Conservation (phyloP, 2,329 filamentous ascomycete species). For the Xenoacremonium recifei region DNA sequence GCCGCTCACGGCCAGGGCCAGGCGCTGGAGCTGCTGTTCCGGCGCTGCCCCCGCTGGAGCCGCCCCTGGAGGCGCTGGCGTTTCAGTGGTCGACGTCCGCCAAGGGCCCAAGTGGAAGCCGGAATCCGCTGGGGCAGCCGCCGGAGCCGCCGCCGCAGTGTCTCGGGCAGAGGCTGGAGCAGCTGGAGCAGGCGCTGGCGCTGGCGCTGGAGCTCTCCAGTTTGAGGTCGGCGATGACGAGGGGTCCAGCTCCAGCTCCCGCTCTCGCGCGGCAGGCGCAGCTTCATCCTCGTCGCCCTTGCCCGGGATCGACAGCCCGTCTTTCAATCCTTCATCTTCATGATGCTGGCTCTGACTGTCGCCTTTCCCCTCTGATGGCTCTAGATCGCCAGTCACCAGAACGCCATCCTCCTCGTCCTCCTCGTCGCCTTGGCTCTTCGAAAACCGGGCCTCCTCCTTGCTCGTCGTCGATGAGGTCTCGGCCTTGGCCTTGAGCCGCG, state of each 20-base stretch:
- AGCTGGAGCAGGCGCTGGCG: constrained; percentile 18
- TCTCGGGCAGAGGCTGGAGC: constrained; percentile 14
- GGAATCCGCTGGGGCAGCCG: constrained; percentile 12
- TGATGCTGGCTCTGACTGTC: not conserved
- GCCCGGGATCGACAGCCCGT: not conserved
- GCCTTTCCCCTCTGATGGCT: constrained; percentile 5
- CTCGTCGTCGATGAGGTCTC: too few species aligned
- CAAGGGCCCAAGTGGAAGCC: too few species aligned
- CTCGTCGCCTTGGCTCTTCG: constrained; percentile 8
- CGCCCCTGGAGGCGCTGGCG: constrained; percentile 18
- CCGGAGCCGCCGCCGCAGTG: too few species aligned
- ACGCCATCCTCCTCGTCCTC: constrained; percentile 12
- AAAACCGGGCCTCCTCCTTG: too few species aligned
- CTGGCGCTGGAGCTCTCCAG: not conserved
- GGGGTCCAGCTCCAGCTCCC: too few species aligned
- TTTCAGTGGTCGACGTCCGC: constrained; percentile 20
- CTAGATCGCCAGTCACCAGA: constrained; percentile 12
- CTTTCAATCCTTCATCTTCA: not conserved
- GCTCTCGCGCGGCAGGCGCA: too few species aligned
- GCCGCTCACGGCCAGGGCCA: not conserved
- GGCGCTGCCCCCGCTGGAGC: constrained; percentile 9
- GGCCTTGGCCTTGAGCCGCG: constrained; percentile 15
- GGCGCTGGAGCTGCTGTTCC: not conserved
- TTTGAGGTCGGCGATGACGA: too few species aligned
- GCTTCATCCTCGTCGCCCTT: not conserved